These are phyloP conservation scores for Theileria annulata DNA, from an alignment of 169 alveolate genomes.

Conservation along the genomic window DNA sequence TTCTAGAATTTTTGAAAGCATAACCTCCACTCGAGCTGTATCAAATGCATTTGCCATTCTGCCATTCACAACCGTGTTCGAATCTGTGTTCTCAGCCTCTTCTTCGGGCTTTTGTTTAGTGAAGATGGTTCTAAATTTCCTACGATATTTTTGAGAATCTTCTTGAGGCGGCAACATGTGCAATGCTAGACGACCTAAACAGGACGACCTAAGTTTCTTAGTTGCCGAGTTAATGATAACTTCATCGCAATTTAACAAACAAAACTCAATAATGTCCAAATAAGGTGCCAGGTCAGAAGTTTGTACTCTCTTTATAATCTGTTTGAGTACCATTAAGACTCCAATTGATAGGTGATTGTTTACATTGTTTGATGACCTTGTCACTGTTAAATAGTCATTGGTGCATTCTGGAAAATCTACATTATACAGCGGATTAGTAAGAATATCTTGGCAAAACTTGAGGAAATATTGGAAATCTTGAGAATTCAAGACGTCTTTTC, in stretches of 20 bases:
- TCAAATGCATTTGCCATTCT: background rate
- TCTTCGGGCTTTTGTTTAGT: background rate
- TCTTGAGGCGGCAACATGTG: constrained; percentile 40
- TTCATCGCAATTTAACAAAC: constrained; percentile 9
- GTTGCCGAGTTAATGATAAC: constrained; percentile 19
- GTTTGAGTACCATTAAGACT: constrained; percentile 42
- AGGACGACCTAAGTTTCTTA: constrained; percentile 39
- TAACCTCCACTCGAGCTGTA: constrained; percentile 23
- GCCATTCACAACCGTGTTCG: background rate
- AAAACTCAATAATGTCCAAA: constrained; percentile 1
- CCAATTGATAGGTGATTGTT: constrained; percentile 52
- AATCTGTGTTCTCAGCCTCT: background rate
- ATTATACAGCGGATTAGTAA: background rate
- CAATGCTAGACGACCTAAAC: constrained; percentile 54
- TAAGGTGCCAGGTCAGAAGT: constrained; percentile 11
- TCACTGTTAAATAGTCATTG: background rate
- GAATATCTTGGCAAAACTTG: constrained; percentile 1
- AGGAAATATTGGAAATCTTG: constrained; percentile 12
- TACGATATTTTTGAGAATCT: constrained; percentile 26
- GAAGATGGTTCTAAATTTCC: constrained; percentile 17
- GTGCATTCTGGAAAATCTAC: background rate
- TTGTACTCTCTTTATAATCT: constrained; percentile 49
- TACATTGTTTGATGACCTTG: background rate
- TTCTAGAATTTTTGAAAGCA: constrained; percentile 25
- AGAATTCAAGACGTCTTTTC: constrained; percentile 34